These are phyloP conservation scores for Staphylotrichum longicolle DNA, from an alignment of 495 filamentous ascomycete genomes.

Conservation along the genomic window DNA sequence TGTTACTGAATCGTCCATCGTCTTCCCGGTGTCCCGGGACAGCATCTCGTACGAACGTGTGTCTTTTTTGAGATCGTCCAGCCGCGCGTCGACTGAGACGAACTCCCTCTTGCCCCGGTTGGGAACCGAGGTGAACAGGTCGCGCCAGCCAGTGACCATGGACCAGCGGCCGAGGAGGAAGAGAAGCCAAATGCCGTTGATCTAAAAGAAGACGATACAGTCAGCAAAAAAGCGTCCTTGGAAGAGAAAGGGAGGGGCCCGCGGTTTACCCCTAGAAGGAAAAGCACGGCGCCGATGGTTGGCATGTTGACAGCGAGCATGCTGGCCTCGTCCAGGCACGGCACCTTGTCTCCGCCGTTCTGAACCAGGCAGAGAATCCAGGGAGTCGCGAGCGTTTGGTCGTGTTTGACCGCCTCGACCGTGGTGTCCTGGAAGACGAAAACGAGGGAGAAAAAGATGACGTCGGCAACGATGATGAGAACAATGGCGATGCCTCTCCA, in stretches of 20 bases:
- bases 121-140: constrained; percentile 52
- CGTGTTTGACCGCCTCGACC: constrained; percentile 51
- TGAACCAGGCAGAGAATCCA: constrained; percentile 73
- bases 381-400: constrained; percentile 49
- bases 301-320: constrained; percentile 64
- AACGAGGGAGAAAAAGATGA: constrained; percentile 86
- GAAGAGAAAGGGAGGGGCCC: not conserved
- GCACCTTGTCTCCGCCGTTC: constrained; percentile 58
- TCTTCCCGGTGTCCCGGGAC: constrained; percentile 50
- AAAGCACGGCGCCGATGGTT: constrained; percentile 76
- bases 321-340: constrained; percentile 59
- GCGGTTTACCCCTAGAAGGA: constrained; percentile 70
- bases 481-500: constrained; percentile 90
- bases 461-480: constrained; percentile 79
- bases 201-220: constrained; percentile 38
- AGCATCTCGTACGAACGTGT: constrained; percentile 83
- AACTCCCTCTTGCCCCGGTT: constrained; percentile 65
- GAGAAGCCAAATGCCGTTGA: constrained; percentile 82
- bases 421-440: constrained; percentile 83
- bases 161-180: constrained; percentile 75
- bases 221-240: constrained; percentile 11
- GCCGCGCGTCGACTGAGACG: constrained; percentile 78
- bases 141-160: constrained; percentile 81
- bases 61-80: constrained; percentile 57
- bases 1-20: constrained; percentile 44